Evolutionary conservation across 1,139 yeast genomes (phyloP).

Genomic region (Meyerozyma guilliermondii): DNA sequence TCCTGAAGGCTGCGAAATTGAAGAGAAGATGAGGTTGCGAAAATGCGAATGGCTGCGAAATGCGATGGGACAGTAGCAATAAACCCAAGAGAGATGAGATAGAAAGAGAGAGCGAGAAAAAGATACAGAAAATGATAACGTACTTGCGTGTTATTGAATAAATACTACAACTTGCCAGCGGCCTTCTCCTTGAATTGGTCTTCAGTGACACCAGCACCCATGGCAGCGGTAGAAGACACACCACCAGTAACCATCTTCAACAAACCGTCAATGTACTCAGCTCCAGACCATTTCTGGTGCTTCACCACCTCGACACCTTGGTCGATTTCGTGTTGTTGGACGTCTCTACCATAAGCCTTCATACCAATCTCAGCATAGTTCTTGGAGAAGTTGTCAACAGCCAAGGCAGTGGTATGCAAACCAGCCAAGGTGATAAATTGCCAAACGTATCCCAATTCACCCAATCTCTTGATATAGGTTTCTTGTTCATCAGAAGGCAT

Average conservation of each 20-base stretch:
- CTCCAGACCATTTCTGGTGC: conserved; percentile 99
- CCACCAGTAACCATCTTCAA: conserved; percentile 93
- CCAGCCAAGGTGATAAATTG: conserved; percentile 98
- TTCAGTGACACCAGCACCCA: conserved; percentile 98
- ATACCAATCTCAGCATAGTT: conserved; percentile 79
- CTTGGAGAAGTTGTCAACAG: conserved; percentile 79
- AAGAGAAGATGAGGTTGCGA: no score
- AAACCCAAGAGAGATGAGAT: no score
- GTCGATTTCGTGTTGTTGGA: conserved; percentile 87
- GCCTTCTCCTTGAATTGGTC: conserved; percentile 69
- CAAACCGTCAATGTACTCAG: conserved; percentile 90
- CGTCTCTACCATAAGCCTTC: conserved; percentile 89
- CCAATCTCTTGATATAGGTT: conserved; percentile 84
- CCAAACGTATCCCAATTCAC: conserved; percentile 92
- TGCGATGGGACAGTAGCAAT: neutral
- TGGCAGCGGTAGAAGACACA: conserved; percentile 91
- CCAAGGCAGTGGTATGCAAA: conserved; percentile 91
- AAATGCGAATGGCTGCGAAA: neutral
- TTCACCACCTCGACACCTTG: conserved; percentile 91
- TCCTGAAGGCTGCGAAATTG: neutral
- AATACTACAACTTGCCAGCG: conserved; percentile 1
- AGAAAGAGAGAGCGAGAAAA: neutral
- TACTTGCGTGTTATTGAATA: neutral
- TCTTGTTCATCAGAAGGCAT: conserved; percentile 86
- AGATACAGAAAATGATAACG: no score